Percentiles rank a stretch among this genome's conserved stretches.
Conservation (phyloP, 305 asterid species). For the Vinca major region DNA sequence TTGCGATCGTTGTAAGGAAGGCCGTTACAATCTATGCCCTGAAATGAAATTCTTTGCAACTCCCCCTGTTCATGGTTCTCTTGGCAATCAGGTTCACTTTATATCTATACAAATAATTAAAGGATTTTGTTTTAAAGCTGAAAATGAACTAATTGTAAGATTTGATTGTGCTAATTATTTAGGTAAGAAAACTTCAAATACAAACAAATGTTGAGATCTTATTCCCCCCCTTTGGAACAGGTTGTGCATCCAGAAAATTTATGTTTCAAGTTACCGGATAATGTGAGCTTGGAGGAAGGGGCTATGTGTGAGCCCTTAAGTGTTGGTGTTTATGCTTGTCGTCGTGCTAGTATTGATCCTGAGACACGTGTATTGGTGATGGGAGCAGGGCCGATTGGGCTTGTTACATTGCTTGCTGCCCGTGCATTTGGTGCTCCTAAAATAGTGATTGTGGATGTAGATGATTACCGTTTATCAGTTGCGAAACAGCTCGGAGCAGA, state of each 20-base stretch:
- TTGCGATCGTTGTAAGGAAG: conserved; percentile 68
- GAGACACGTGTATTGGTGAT: conserved; percentile 73
- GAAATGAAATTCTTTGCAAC: conserved; percentile 83
- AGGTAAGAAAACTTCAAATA: background rate
- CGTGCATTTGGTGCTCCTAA: conserved; percentile 86
- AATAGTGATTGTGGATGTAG: conserved; percentile 65
- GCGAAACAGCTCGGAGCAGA: conserved; percentile 81
- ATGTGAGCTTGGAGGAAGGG: conserved; percentile 84
- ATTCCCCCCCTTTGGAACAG: conserved; percentile 23
- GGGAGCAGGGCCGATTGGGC: conserved; percentile 93
- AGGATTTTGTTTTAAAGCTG: background rate
- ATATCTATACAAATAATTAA: background rate
- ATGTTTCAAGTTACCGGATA: conserved; percentile 71
- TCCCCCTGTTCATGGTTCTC: conserved; percentile 89
- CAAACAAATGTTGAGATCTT: background rate
- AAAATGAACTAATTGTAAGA: background rate
- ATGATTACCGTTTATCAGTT: conserved; percentile 66
- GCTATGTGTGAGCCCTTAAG: conserved; percentile 94
- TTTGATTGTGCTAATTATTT: background rate
- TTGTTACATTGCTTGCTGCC: conserved; percentile 71
- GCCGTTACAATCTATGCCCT: conserved; percentile 77
- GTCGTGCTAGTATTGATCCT: conserved; percentile 73
- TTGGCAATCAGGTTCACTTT: conserved; percentile 65
- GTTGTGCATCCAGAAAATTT: conserved; percentile 75
- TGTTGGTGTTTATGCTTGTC: conserved; percentile 85